phyloP scores from a whole-genome alignment of 257 asterid genomes.

The Voacanga thouarsii region DNA sequence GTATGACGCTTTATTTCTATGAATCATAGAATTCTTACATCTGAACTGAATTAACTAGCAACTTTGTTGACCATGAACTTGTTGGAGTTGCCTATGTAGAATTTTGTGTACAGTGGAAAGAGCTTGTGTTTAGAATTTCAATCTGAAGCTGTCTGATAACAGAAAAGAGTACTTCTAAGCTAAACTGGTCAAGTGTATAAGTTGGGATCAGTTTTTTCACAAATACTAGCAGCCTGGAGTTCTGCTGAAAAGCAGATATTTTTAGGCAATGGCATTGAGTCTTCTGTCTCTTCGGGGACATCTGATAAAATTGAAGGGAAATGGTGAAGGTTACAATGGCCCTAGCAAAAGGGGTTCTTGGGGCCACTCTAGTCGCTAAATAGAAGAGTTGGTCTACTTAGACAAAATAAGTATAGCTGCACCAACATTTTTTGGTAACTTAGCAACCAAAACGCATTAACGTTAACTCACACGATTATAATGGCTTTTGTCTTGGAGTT shows the following conservation, averaged over 20 bases:
- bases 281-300: background rate
- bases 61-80: background rate
- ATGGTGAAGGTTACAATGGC: too few species aligned
- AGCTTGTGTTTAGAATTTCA: slow-evolving; percentile 4
- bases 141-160: background rate
- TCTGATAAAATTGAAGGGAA: background rate
- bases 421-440: too few species aligned
- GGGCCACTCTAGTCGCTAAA: too few species aligned
- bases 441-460: too few species aligned
- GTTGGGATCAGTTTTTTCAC: background rate
- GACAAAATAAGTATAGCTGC: too few species aligned
- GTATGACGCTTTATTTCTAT: slow-evolving; percentile 7
- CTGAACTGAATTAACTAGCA: slow-evolving; percentile 5
- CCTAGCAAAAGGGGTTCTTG: too few species aligned
- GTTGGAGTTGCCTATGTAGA: background rate
- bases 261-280: too few species aligned
- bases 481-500: background rate
- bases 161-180: background rate
- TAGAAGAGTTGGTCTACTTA: too few species aligned
- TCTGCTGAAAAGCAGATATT: background rate
- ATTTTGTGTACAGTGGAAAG: background rate
- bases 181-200: background rate
- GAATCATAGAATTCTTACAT: slow-evolving; percentile 13
- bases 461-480: background rate
- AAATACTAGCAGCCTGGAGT: background rate